Conservation (phyloP, 1,139 yeast species). For the Pichia sp. region DNA sequence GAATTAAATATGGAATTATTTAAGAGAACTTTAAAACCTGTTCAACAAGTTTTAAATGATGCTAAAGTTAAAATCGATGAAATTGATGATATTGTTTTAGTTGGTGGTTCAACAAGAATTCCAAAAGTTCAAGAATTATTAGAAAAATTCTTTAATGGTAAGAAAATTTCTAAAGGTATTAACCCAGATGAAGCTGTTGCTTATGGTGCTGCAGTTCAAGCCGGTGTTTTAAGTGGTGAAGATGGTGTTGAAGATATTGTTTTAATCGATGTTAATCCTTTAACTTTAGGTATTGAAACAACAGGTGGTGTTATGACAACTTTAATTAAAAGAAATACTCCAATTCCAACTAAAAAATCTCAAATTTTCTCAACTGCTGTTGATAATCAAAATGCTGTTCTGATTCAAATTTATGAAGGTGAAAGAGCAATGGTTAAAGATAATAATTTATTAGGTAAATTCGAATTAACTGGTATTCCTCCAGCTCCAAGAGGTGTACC, state of each 20-base stretch:
- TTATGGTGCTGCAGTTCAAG: conserved; percentile 96
- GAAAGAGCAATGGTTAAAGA: conserved; percentile 95
- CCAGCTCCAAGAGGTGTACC: conserved; percentile 99
- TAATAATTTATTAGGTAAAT: conserved; percentile 91
- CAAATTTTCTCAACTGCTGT: conserved; percentile 96
- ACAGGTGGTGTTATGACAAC: conserved; percentile 98
- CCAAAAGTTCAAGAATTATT: conserved; percentile 92
- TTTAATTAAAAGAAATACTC: conserved; percentile 92
- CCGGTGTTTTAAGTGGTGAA: conserved; percentile 91
- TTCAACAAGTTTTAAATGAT: conserved; percentile 86
- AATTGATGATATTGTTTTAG: conserved; percentile 86
- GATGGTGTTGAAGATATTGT: conserved; percentile 73
- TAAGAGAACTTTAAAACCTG: conserved; percentile 88
- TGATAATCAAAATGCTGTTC: conserved; percentile 94
- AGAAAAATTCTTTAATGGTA: conserved; percentile 82
- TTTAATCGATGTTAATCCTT: conserved; percentile 86
- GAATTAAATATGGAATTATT: conserved; percentile 82
- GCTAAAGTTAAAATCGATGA: conserved; percentile 77
- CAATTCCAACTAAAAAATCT: conserved; percentile 94
- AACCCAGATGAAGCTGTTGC: conserved; percentile 98
- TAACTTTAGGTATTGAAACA: conserved; percentile 93
- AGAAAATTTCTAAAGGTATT: conserved; percentile 91
- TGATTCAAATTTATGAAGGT: conserved; percentile 95
- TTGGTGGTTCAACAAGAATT: conserved; percentile 97
- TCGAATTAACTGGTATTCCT: conserved; percentile 91